These are phyloP conservation scores for Chrysochromulina parva DNA, from an alignment of 78 protist species.

Conservation along the genomic window DNA sequence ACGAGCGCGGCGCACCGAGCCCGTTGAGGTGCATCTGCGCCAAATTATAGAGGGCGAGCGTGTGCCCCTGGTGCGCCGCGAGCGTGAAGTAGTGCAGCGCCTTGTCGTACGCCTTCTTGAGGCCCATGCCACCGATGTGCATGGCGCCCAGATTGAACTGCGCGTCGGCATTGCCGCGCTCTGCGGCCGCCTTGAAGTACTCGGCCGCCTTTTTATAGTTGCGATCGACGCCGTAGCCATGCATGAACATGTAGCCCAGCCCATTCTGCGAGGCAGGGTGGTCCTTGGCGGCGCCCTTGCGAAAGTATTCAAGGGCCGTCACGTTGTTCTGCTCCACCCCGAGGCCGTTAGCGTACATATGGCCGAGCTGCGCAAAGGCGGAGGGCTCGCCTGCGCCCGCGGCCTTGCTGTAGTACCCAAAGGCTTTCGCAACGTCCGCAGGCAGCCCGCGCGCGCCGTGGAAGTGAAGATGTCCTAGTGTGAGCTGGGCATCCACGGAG, in stretches of 20 bases:
- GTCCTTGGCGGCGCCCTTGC: slow-evolving; percentile 50
- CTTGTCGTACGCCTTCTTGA: slow-evolving; percentile 35
- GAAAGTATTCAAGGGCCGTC: slow-evolving; percentile 56
- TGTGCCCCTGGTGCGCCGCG: slow-evolving; percentile 58
- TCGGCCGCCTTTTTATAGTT: slow-evolving; percentile 24
- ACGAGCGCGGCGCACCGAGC: slow-evolving; percentile 29
- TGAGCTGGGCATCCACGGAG: slow-evolving; percentile 52
- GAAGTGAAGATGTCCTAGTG: slow-evolving; percentile 68
- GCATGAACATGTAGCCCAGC: slow-evolving; percentile 56
- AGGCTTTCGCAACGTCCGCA: slow-evolving; percentile 52
- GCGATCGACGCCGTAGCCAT: slow-evolving; percentile 33
- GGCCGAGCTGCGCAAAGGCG: slow-evolving; percentile 59
- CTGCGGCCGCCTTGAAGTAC: slow-evolving; percentile 51
- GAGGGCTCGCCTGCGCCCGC: slow-evolving; percentile 36
- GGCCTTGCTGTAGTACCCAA: slow-evolving; percentile 47
- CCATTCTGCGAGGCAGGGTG: slow-evolving; percentile 48
- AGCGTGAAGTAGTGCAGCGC: slow-evolving; percentile 53
- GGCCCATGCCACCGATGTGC: slow-evolving; percentile 43
- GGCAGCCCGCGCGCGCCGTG: slow-evolving; percentile 47
- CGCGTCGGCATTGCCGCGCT: slow-evolving; percentile 64
- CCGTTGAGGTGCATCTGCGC: slow-evolving; percentile 49
- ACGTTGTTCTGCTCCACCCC: slow-evolving; percentile 51
- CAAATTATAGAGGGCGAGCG: slow-evolving; percentile 56
- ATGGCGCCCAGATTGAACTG: slow-evolving; percentile 58
- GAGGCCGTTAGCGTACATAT: slow-evolving; percentile 64